Conservation (phyloP, 2,329 filamentous ascomycete species). For the Trichoderma semiorbis region DNA sequence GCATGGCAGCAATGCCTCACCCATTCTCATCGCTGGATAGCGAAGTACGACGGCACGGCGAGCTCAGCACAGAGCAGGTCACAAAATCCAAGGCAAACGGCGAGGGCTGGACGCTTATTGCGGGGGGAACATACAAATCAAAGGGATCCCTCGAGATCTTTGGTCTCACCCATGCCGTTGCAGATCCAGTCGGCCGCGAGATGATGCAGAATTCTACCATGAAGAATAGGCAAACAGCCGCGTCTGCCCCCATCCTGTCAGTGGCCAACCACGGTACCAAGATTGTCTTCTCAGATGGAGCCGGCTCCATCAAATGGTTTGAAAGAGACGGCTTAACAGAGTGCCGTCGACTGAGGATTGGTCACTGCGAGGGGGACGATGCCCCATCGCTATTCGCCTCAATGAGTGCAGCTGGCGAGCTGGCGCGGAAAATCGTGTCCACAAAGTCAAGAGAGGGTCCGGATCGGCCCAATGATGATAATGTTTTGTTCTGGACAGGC, state of each 20-base stretch:
- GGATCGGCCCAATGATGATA: slow-evolving; percentile 52
- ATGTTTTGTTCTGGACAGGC: slow-evolving; percentile 83
- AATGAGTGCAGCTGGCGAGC: slow-evolving; percentile 60
- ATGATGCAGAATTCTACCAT: slow-evolving; percentile 47
- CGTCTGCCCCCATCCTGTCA: slow-evolving; percentile 75
- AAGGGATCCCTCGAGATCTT: slow-evolving; percentile 91
- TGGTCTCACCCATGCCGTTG: slow-evolving; percentile 44
- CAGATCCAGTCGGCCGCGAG: slow-evolving; percentile 26
- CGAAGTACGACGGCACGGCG: slow-evolving; percentile 53
- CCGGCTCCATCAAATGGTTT: slow-evolving; percentile 84
- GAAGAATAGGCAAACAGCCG: slow-evolving; percentile 81
- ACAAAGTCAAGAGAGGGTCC: slow-evolving; percentile 41
- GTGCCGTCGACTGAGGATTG: slow-evolving; percentile 52
- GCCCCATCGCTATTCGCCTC: slow-evolving; percentile 49
- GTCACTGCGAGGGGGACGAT: slow-evolving; percentile 48
- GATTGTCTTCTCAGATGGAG: slow-evolving; percentile 78
- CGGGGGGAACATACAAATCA: slow-evolving; percentile 86
- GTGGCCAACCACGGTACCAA: slow-evolving; percentile 78
- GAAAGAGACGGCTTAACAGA: slow-evolving; percentile 75
- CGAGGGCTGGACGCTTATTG: slow-evolving; percentile 66
- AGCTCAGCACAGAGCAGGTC: slow-evolving; percentile 54
- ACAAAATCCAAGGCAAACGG: slow-evolving; percentile 49
- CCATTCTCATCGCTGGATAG: slow-evolving; percentile 62
- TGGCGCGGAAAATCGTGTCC: slow-evolving; percentile 76
- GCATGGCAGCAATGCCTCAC: slow-evolving; percentile 65